Conservation (phyloP, 2,329 filamentous ascomycete species). For the Botrytis fragariae region DNA sequence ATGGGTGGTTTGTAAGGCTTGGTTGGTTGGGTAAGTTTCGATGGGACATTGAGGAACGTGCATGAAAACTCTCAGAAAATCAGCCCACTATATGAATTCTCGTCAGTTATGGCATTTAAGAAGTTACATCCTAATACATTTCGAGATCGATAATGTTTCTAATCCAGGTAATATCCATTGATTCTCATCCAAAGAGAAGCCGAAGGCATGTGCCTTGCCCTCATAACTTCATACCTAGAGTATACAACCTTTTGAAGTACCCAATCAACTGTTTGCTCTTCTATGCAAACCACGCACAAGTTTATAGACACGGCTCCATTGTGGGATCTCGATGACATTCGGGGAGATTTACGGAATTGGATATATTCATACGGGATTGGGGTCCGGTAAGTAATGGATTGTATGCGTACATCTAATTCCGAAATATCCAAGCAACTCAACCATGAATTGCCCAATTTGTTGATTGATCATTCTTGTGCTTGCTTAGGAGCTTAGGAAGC, state of each 20-base stretch:
- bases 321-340: conserved; percentile 8
- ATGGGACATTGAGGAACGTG: background rate
- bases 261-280: background rate
- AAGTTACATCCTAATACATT: conserved; percentile 1
- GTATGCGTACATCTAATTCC: conserved; percentile 1
- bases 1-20: background rate
- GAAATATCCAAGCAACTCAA: conserved; percentile 1
- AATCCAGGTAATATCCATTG: background rate
- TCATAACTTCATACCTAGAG: conserved; percentile 1
- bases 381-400: background rate
- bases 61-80: conserved; percentile 14
- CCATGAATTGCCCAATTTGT: background rate
- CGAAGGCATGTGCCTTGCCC: background rate
- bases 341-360: background rate
- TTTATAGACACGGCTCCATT: background rate
- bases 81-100: conserved; percentile 17
- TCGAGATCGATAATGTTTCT: background rate
- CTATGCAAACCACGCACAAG: background rate
- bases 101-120: conserved; percentile 14
- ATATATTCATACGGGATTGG: conserved; percentile 1
- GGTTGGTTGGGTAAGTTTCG: background rate
- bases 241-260: background rate
- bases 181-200: background rate
- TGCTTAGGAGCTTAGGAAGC: conserved; percentile 1
- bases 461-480: background rate